These are phyloP conservation scores for Fusarium sp. DNA, from an alignment of 2,329 filamentous ascomycete genomes.

Conservation along the genomic window DNA sequence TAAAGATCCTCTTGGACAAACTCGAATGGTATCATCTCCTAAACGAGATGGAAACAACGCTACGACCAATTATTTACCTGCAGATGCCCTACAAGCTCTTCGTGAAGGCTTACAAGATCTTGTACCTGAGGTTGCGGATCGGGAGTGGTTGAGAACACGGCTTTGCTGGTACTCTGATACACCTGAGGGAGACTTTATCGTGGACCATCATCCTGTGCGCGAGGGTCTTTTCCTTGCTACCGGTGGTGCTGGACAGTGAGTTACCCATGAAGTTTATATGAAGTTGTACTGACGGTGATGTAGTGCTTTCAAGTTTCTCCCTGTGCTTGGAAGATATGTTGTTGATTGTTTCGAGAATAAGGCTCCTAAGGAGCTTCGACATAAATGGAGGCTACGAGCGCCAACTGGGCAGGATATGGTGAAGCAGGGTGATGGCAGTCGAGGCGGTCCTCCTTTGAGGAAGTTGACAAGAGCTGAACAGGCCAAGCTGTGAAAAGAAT, in stretches of 20 bases:
- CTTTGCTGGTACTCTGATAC: slow-evolving; percentile 75
- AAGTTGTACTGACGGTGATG: background rate
- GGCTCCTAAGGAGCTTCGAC: slow-evolving; percentile 37
- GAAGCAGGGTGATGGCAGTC: slow-evolving; percentile 44
- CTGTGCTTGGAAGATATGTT: slow-evolving; percentile 34
- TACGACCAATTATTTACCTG: slow-evolving; percentile 54
- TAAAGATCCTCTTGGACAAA: slow-evolving; percentile 16
- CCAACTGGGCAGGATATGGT: slow-evolving; percentile 1
- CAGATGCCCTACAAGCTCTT: slow-evolving; percentile 63
- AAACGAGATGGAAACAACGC: slow-evolving; percentile 50
- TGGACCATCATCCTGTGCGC: slow-evolving; percentile 63
- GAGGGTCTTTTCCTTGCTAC: slow-evolving; percentile 58
- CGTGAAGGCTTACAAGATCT: slow-evolving; percentile 61
- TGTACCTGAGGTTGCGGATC: slow-evolving; percentile 62
- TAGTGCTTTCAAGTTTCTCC: slow-evolving; percentile 37
- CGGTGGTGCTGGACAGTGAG: slow-evolving; percentile 46
- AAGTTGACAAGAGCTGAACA: slow-evolving; percentile 40
- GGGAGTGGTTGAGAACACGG: slow-evolving; percentile 60
- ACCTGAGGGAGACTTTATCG: slow-evolving; percentile 69
- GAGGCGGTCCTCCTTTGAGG: slow-evolving; percentile 42
- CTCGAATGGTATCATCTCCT: slow-evolving; percentile 44
- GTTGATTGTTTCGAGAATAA: slow-evolving; percentile 48
- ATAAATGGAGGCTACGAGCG: slow-evolving; percentile 44
- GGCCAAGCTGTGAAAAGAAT: slow-evolving; percentile 35
- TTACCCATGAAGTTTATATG: accelerated